These are phyloP conservation scores for Exophiala sp. DNA, from an alignment of 2,329 filamentous ascomycete genomes.

Conservation along the genomic window DNA sequence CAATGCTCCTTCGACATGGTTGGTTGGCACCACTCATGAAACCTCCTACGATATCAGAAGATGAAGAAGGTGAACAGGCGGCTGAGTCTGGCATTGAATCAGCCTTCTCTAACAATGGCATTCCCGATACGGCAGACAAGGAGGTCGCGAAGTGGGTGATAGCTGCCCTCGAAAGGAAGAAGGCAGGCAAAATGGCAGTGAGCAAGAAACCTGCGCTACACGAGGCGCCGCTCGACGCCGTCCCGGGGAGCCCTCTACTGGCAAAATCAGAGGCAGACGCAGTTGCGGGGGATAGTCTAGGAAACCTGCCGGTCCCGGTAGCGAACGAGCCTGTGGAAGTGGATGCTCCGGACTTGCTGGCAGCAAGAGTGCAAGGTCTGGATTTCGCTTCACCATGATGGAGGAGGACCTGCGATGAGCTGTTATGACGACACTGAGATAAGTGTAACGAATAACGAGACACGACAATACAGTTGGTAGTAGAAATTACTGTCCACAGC, in stretches of 20 bases:
- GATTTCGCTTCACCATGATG: conserved; percentile 24
- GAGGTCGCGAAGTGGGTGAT: conserved; percentile 88
- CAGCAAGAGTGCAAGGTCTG: conserved; percentile 25
- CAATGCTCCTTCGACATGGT: conserved; percentile 80
- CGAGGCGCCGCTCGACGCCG: conserved; percentile 75
- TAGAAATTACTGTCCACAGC: background rate
- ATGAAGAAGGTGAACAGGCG: conserved; percentile 60
- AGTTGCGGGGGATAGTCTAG: background rate
- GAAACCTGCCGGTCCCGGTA: conserved; percentile 7
- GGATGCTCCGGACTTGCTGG: conserved; percentile 23
- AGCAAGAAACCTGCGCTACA: conserved; percentile 76
- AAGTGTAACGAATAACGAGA: conserved; percentile 22
- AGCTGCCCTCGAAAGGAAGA: conserved; percentile 64
- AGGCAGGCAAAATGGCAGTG: conserved; percentile 54
- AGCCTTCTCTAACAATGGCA: conserved; percentile 31
- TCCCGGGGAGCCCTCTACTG: conserved; percentile 41
- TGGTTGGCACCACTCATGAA: conserved; percentile 78
- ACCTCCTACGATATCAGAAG: conserved; percentile 69
- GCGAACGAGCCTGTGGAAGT: conserved; percentile 23
- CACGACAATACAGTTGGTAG: conserved; percentile 15
- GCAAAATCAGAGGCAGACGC: conserved; percentile 9
- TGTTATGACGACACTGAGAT: conserved; percentile 10
- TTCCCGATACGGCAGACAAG: conserved; percentile 59
- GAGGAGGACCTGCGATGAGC: background rate
- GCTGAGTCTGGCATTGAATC: conserved; percentile 35